Evolutionary conservation across 805 yeast genomes (phyloP).

Genomic region (Cyberlindnera maclurae): DNA sequence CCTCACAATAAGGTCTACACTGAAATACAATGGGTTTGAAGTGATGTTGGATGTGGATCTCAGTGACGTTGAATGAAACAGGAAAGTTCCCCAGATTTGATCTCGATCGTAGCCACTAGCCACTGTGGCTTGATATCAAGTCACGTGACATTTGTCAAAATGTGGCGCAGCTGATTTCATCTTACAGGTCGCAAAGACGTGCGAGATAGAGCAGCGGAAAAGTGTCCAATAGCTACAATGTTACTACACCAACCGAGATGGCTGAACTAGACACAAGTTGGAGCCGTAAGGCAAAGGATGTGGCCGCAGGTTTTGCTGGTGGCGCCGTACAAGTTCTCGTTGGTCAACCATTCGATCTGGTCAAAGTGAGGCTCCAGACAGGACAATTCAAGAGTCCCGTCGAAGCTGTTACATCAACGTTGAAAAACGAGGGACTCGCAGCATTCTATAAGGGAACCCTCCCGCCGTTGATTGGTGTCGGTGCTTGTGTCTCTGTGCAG

Average conservation of each 20-base stretch:
- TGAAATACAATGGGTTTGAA: constrained; percentile 24
- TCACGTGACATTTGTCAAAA: background rate
- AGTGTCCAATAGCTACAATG: too few species aligned
- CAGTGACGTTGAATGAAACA: constrained; percentile 12
- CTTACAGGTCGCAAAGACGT: background rate
- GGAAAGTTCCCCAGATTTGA: background rate
- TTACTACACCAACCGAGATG: too few species aligned
- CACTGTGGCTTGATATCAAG: background rate
- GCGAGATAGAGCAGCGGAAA: too few species aligned
- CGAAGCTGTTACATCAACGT: constrained; percentile 64
- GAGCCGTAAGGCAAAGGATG: constrained; percentile 39
- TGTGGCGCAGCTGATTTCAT: background rate
- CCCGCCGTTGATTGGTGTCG: constrained; percentile 90
- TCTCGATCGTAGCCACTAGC: too few species aligned
- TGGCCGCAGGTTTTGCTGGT: constrained; percentile 84
- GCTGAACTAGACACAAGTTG: constrained; percentile 9
- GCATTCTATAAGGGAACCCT: constrained; percentile 93
- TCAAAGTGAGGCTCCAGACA: constrained; percentile 87
- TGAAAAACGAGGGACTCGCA: constrained; percentile 72
- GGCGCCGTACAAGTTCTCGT: constrained; percentile 93
- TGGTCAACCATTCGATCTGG: constrained; percentile 91
- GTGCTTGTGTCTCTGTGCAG: constrained; percentile 95
- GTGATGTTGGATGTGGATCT: constrained; percentile 18
- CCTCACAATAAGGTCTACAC: constrained; percentile 10
- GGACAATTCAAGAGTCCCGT: constrained; percentile 73